Base-by-base conservation (phyloP, 352 stramenopile genomes). In the Plasmopara halstedii region DNA sequence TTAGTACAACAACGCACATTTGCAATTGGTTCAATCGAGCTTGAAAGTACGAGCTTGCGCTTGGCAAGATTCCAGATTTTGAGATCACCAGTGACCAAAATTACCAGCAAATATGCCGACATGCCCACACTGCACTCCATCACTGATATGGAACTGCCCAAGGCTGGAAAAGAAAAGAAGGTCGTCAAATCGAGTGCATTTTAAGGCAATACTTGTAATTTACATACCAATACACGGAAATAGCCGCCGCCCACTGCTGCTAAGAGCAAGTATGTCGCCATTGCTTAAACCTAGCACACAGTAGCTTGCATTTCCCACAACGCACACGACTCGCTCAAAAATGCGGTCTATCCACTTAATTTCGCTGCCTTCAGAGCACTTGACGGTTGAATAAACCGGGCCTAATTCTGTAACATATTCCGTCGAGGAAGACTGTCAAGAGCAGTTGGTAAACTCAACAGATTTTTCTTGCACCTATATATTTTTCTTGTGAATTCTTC, bases 271-370 rank as follows among this genome's bases (percentile, higher is more conserved):
- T 10, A 94, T 54, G 27, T 88, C 67, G 0, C 83, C 83, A 5
- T 67, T 85, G 43, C 67, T 56, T 17, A 74, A 67, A n/a, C 62
- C 75, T 21, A 91, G 25, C 3, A 72, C 75, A 40, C 62, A 87
- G 33, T 87, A 83, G 2, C 25, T 59, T 13, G 67, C 65, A 50
- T 94, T 94, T 39, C 79, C 83, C 6, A 67, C 66, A 20, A 64
- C 69, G 32, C 58, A 71, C 11, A 83, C 64, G 5, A 67, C 66
- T 19, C 74, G 64, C 2, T 79, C 83, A 50, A 77, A 64, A 29
- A 94, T 58, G 2, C 83, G 73, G 56, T 94, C 83, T 35, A 89
- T 83, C 83, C 83, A 94, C 44, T 83, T 84, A 31, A 77, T 48
- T 18, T 66, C 64, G 15, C 50, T 73, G 18, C 45, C 55, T 29